phyloP scores from a whole-genome alignment of 2,329 filamentous ascomycete genomes.

The Fonsecaea monophora region DNA sequence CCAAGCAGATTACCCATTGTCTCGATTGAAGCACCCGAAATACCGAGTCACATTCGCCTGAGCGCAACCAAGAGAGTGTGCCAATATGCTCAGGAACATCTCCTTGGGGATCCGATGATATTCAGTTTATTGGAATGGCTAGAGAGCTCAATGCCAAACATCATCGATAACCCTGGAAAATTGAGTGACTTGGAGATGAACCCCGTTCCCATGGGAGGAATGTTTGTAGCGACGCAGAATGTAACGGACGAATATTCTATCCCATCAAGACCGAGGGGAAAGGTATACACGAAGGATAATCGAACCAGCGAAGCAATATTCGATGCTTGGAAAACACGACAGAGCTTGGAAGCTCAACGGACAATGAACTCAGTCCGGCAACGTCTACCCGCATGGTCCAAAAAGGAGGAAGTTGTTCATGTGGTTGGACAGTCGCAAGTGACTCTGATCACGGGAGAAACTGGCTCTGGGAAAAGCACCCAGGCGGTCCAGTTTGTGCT shows the following conservation, averaged over 20 bases:
- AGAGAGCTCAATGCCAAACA: conserved; percentile 79
- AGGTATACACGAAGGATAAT: conserved; percentile 23
- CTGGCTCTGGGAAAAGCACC: conserved; percentile 94
- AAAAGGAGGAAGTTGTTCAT: conserved; percentile 76
- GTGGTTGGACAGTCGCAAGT: conserved; percentile 81
- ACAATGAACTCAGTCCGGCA: conserved; percentile 77
- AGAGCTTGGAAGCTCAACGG: conserved; percentile 69
- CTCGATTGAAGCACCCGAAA: conserved; percentile 63
- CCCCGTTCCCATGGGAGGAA: conserved; percentile 57
- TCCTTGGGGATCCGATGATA: conserved; percentile 86
- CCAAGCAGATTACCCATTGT: conserved; percentile 68
- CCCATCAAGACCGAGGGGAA: conserved; percentile 7
- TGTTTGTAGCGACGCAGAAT: background rate
- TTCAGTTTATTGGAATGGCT: conserved; percentile 92
- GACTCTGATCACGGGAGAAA: conserved; percentile 96
- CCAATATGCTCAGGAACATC: conserved; percentile 70
- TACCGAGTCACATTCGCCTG: conserved; percentile 88
- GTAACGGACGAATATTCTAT: background rate
- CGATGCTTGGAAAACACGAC: conserved; percentile 71
- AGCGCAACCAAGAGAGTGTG: conserved; percentile 82
- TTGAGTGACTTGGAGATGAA: conserved; percentile 84
- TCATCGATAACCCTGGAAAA: conserved; percentile 83
- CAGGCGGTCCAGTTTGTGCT: conserved; percentile 96
- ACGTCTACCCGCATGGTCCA: conserved; percentile 84
- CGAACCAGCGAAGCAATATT: conserved; percentile 54